These are phyloP conservation scores for Zasmidium citrigriseum DNA, from an alignment of 2,329 filamentous ascomycete species.

Conservation along the genomic window DNA sequence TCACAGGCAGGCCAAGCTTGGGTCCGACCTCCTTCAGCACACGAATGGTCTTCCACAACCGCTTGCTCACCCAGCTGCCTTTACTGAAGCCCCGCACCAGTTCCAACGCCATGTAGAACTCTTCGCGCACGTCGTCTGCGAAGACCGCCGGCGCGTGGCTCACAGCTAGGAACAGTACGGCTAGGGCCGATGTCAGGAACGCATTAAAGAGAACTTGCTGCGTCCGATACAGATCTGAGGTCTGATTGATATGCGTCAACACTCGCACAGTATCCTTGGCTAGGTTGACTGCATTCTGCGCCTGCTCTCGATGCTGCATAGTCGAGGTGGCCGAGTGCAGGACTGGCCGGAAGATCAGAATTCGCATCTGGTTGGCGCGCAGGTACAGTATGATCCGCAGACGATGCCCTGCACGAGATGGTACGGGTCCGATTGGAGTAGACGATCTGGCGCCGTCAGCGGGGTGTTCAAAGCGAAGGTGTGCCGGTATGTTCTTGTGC, in stretches of 20 bases:
- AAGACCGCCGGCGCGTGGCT: conserved; percentile 74
- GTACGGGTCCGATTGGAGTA: conserved; percentile 38
- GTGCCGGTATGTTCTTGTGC: conserved; percentile 72
- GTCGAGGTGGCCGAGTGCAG: conserved; percentile 84
- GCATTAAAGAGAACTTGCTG: conserved; percentile 80
- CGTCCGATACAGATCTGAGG: conserved; percentile 68
- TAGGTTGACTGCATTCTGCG: conserved; percentile 72
- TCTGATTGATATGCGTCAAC: conserved; percentile 69
- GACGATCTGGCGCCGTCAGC: conserved; percentile 35
- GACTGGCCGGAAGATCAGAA: conserved; percentile 83
- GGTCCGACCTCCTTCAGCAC: conserved; percentile 72
- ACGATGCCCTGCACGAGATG: conserved; percentile 68
- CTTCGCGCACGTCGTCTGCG: conserved; percentile 66
- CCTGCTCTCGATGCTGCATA: conserved; percentile 70
- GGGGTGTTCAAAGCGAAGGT: conserved; percentile 63
- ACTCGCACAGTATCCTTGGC: conserved; percentile 76
- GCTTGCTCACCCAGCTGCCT: conserved; percentile 70
- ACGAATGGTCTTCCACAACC: conserved; percentile 71
- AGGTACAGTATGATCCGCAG: conserved; percentile 83
- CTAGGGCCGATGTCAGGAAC: conserved; percentile 73
- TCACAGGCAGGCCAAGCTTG: conserved; percentile 60
- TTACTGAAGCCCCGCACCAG: conserved; percentile 71
- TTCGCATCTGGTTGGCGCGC: conserved; percentile 85
- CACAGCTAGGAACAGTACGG: conserved; percentile 74
- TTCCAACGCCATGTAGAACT: conserved; percentile 78